These are phyloP conservation scores for Graphium sp. DNA, from an alignment of 2,329 filamentous ascomycete genomes.

Conservation along the genomic window DNA sequence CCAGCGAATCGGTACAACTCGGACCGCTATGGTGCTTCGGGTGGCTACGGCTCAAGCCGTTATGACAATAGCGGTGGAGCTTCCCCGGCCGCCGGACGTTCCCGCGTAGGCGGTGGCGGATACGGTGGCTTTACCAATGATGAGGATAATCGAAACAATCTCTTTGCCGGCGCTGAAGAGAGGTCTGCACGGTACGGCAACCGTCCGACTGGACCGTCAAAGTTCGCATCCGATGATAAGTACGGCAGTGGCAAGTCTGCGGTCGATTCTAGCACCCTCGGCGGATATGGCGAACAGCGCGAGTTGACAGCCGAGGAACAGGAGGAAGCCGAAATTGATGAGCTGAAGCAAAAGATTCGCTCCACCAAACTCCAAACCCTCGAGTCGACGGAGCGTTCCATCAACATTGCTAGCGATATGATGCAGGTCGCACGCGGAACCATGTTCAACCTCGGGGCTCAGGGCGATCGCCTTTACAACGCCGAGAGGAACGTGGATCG, in stretches of 20 bases:
- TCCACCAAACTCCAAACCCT: slow-evolving; percentile 53
- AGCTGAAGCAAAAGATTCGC: slow-evolving; percentile 21
- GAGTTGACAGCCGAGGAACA: slow-evolving; percentile 70
- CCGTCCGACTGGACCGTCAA: no score
- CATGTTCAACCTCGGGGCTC: slow-evolving; percentile 44
- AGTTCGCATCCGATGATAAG: neutral
- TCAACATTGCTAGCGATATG: slow-evolving; percentile 27
- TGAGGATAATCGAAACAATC: slow-evolving; percentile 39
- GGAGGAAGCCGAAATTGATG: slow-evolving; percentile 52
- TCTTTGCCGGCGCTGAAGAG: slow-evolving; percentile 41
- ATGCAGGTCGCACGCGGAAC: slow-evolving; percentile 3
- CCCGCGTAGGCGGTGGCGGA: slow-evolving; percentile 28
- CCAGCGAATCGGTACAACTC: no score
- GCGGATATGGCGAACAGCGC: slow-evolving; percentile 49
- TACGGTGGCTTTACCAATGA: slow-evolving; percentile 39
- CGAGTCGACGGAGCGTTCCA: slow-evolving; percentile 28
- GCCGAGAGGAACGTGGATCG: slow-evolving; percentile 72
- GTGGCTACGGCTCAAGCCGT: slow-evolving; percentile 31
- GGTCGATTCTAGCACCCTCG: slow-evolving; percentile 15
- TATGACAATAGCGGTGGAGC: slow-evolving; percentile 24
- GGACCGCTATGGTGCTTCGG: slow-evolving; percentile 30
- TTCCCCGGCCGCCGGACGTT: slow-evolving; percentile 9
- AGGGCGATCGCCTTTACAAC: slow-evolving; percentile 68
- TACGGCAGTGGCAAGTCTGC: slow-evolving; percentile 1
- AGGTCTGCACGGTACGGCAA: slow-evolving; percentile 12